Percentiles rank a stretch among this genome's conserved stretches.
These are phyloP conservation scores for Syncephalastrum monosporum DNA, from an alignment of 371 early-diverging fungal species.

Conservation along the genomic window DNA sequence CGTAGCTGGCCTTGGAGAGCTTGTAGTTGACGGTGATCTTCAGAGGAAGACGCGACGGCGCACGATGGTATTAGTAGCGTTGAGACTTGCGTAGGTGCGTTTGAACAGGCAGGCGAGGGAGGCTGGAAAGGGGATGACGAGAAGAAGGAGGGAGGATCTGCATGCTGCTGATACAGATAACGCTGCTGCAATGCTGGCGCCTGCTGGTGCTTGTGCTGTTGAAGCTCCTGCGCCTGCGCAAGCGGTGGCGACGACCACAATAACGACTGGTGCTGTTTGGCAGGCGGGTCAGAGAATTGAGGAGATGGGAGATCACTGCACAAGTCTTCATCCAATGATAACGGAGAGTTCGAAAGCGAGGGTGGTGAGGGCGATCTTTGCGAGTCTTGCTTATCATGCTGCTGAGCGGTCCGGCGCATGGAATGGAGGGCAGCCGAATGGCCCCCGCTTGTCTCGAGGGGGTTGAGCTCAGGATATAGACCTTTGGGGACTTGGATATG, in stretches of 20 bases:
- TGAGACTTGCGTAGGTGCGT: no score
- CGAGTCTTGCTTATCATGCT: conserved; percentile 11
- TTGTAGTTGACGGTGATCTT: conserved; percentile 47
- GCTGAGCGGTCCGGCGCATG: conserved; percentile 28
- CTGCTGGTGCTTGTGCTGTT: conserved; percentile 5
- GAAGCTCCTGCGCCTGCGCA: conserved; percentile 5
- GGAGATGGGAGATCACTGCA: conserved; percentile 14
- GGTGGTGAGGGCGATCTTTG: conserved; percentile 26
- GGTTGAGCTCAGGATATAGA: conserved; percentile 61
- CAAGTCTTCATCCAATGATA: conserved; percentile 30
- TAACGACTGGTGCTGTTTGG: background rate
- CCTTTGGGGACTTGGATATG: conserved; percentile 60
- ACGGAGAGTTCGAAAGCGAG: conserved; percentile 33
- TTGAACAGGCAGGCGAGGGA: no score
- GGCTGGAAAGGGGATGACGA: no score
- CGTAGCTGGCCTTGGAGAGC: conserved; percentile 34
- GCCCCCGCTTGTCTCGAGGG: conserved; percentile 47
- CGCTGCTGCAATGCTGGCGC: conserved; percentile 11
- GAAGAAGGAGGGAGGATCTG: conserved; percentile 7
- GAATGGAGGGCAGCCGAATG: conserved; percentile 46
- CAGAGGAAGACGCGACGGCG: conserved; percentile 23
- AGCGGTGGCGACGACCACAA: conserved; percentile 9
- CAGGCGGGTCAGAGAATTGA: conserved; percentile 1
- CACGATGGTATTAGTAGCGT: conserved; percentile 9
- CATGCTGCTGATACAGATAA: background rate